Percentiles rank a stretch among this genome's conserved stretches.
phyloP scores from a whole-genome alignment of 345 rosid species.

The Hypericum androsaemum region DNA sequence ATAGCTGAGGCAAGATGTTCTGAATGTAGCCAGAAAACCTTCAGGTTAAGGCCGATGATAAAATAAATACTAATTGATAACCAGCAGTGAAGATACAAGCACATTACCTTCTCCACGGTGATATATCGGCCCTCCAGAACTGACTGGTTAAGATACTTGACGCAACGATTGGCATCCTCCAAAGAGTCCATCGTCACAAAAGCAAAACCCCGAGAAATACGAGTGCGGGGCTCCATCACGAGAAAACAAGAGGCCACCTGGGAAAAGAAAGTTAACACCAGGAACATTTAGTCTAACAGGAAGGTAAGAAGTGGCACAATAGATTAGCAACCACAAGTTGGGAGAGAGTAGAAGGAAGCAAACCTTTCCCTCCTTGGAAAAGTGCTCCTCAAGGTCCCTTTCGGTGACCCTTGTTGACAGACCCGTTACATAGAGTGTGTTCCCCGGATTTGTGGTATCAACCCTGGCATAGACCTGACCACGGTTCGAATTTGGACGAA shows the following conservation, averaged over 20 bases:
- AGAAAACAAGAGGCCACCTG: constrained; percentile 90
- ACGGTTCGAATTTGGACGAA: no score
- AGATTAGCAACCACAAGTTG: no score
- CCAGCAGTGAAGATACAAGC: constrained; percentile 7
- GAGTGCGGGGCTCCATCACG: constrained; percentile 89
- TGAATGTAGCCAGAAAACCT: constrained; percentile 95
- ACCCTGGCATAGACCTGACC: no score
- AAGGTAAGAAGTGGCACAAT: no score
- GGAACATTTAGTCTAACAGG: not conserved
- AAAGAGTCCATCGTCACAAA: constrained; percentile 71
- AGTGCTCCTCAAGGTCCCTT: constrained; percentile 83
- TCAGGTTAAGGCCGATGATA: constrained; percentile 52
- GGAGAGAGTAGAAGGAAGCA: not conserved
- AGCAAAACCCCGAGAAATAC: constrained; percentile 94
- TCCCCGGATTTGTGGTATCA: constrained; percentile 53
- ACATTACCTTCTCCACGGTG: constrained; percentile 91
- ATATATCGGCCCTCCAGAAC: constrained; percentile 90
- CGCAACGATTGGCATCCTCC: constrained; percentile 83
- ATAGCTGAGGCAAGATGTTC: constrained; percentile 86
- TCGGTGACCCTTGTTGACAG: constrained; percentile 86
- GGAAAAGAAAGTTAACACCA: constrained; percentile 5
- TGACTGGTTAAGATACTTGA: constrained; percentile 94
- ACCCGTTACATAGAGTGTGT: constrained; percentile 90
- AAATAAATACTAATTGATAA: constrained; percentile 16
- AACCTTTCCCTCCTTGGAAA: constrained; percentile 98